Evolutionary conservation across 371 early-diverging fungal species (phyloP).

Genomic region (Encephalitozoon romaleae): DNA sequence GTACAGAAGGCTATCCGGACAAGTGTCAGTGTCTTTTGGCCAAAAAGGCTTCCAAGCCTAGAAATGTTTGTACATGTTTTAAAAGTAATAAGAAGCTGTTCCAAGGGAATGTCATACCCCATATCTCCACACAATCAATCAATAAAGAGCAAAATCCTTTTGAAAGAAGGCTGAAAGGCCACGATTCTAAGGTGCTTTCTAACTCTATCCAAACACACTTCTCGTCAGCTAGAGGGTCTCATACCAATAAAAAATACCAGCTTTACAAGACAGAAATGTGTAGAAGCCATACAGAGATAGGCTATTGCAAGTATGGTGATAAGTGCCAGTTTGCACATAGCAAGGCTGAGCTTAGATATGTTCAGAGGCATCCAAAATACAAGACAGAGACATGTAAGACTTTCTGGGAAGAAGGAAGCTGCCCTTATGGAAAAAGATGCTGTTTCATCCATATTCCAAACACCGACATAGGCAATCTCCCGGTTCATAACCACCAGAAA

Average conservation of each 20-base stretch:
- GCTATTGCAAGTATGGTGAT: constrained; percentile 76
- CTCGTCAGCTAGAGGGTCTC: not conserved
- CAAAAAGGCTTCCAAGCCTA: not conserved
- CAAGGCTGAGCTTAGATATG: constrained; percentile 67
- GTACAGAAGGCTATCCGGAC: not conserved
- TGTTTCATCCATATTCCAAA: constrained; percentile 65
- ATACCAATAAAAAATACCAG: constrained; percentile 63
- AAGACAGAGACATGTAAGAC: constrained; percentile 74
- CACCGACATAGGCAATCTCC: not conserved
- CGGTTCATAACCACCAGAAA: not conserved
- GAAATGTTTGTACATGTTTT: not conserved
- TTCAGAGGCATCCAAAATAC: constrained; percentile 79
- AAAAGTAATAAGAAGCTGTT: not conserved
- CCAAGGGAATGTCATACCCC: not conserved
- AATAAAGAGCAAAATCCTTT: not conserved
- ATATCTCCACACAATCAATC: not conserved
- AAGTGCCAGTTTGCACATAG: constrained; percentile 92
- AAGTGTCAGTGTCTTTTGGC: not conserved
- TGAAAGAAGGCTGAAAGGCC: not conserved
- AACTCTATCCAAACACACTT: not conserved
- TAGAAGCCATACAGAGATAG: constrained; percentile 73
- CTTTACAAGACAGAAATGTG: constrained; percentile 92
- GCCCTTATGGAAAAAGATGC: constrained; percentile 68
- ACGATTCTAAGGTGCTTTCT: not conserved
- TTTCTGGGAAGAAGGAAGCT: constrained; percentile 65